phyloP scores from a whole-genome alignment of 2,329 filamentous ascomycete species.

The Diaporthe vexans region DNA sequence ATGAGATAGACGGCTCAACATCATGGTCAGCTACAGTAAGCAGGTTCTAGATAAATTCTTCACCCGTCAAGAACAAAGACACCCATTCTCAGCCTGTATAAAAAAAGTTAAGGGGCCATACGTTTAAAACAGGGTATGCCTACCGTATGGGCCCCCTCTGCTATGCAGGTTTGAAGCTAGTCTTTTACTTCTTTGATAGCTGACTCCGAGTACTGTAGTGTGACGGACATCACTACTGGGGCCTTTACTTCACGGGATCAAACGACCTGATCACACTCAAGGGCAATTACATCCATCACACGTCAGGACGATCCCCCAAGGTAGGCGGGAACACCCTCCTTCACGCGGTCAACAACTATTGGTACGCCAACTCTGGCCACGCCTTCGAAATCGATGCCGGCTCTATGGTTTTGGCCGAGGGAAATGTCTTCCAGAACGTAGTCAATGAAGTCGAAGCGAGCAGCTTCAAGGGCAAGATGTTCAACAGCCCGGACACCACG shows the following conservation, averaged over 20 bases:
- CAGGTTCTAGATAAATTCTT: too few relatives aligned
- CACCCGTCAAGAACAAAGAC: constrained; percentile 50
- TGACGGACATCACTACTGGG: constrained; percentile 69
- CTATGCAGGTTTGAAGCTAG: too few relatives aligned
- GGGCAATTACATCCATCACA: constrained; percentile 73
- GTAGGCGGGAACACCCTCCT: constrained; percentile 68
- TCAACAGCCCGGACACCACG: constrained; percentile 44
- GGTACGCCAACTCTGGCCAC: constrained; percentile 66
- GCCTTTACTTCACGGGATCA: constrained; percentile 68
- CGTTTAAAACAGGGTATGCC: too few relatives aligned
- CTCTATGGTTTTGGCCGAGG: constrained; percentile 66
- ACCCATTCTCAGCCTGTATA: constrained; percentile 46
- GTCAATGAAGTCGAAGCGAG: constrained; percentile 54
- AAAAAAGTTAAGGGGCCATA: too few relatives aligned
- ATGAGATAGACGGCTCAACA: constrained; percentile 66
- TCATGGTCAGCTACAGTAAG: constrained; percentile 63
- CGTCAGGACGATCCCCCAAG: constrained; percentile 70
- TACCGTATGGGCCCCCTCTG: too few relatives aligned
- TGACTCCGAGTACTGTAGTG: too few relatives aligned
- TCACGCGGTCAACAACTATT: constrained; percentile 75
- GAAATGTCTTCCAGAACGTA: constrained; percentile 71
- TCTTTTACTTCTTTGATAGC: too few relatives aligned
- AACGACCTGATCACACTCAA: constrained; percentile 70
- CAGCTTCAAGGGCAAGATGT: constrained; percentile 43
- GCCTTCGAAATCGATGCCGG: constrained; percentile 67